A percentile compares a stretch with the other conserved stretches of the same genome.
Conservation (phyloP, 2,329 filamentous ascomycete species). For the Sporothrix pseudoabietina region DNA sequence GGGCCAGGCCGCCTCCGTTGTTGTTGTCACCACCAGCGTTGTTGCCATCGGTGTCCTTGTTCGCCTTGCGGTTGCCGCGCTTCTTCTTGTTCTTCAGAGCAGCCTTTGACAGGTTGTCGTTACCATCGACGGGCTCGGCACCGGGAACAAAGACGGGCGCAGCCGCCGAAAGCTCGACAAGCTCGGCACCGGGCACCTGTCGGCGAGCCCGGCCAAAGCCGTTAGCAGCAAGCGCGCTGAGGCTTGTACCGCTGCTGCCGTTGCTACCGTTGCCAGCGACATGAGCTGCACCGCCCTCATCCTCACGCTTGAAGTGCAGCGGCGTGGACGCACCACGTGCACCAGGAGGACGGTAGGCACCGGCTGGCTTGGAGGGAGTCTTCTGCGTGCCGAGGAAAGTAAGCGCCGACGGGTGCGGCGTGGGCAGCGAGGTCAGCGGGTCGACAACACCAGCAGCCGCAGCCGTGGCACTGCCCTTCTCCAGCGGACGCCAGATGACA, state of each 20-base stretch:
- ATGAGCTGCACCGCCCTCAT: slow-evolving; percentile 88
- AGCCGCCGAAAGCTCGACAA: slow-evolving; percentile 67
- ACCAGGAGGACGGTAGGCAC: slow-evolving; percentile 92
- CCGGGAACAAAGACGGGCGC: slow-evolving; percentile 49
- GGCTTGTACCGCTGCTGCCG: slow-evolving; percentile 69
- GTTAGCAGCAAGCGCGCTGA: slow-evolving; percentile 67
- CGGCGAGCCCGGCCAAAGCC: slow-evolving; percentile 79
- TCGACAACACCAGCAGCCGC: slow-evolving; percentile 59
- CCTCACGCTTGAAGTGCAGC: slow-evolving; percentile 94
- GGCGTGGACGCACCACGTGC: slow-evolving; percentile 87
- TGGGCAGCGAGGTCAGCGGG: slow-evolving; percentile 72
- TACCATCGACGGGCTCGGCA: slow-evolving; percentile 64
- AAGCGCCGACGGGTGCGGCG: slow-evolving; percentile 78
- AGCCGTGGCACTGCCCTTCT: slow-evolving; percentile 34
- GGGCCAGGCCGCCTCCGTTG: slow-evolving; percentile 52
- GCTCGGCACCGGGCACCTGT: slow-evolving; percentile 84
- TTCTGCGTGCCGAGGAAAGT: slow-evolving; percentile 84
- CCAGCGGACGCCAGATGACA: slow-evolving; percentile 78
- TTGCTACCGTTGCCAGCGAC: slow-evolving; percentile 80
- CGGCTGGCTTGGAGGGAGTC: slow-evolving; percentile 94
- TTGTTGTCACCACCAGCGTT: slow-evolving; percentile 48
- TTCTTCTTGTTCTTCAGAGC: slow-evolving; percentile 99
- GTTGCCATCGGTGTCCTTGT: slow-evolving; percentile 66
- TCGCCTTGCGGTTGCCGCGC: slow-evolving; percentile 84
- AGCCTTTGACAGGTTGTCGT: slow-evolving; percentile 77